Percentiles rank a stretch among this genome's conserved stretches.
These are phyloP conservation scores for Akanthomyces dipterigenus DNA, from an alignment of 2,329 filamentous ascomycete species.

Conservation along the genomic window DNA sequence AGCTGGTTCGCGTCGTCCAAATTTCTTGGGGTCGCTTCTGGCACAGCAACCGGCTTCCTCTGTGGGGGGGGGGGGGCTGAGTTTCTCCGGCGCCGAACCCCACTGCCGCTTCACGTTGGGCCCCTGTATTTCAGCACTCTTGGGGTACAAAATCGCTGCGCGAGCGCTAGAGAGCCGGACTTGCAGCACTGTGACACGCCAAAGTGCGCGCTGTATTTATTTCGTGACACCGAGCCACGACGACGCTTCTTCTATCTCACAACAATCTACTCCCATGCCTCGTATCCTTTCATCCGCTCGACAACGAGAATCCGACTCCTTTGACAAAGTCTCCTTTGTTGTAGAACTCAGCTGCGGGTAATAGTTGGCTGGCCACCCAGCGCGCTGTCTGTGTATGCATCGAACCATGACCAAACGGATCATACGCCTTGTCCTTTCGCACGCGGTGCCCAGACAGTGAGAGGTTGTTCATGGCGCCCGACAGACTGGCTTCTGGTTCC, in stretches of 20 bases:
- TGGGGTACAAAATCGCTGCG: too few species aligned
- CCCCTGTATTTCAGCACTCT: not conserved
- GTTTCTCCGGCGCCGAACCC: conserved; percentile 10
- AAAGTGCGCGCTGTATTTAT: not conserved
- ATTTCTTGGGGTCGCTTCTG: conserved; percentile 12
- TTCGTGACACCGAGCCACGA: too few species aligned
- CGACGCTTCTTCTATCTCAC: too few species aligned
- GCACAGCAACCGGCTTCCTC: conserved; percentile 10
- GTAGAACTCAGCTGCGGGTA: conserved; percentile 44
- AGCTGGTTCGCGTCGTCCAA: not conserved
- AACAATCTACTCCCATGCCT: too few species aligned
- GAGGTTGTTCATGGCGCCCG: conserved; percentile 25
- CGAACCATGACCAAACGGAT: conserved; percentile 51
- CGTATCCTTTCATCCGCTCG: not conserved
- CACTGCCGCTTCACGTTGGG: not conserved
- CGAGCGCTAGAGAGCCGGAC: too few species aligned
- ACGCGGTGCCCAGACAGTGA: conserved; percentile 21
- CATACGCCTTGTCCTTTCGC: conserved; percentile 37
- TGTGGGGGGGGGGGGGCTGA: not conserved
- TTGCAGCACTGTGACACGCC: not conserved
- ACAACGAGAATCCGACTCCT: conserved; percentile 32
- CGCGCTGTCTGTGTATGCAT: conserved; percentile 53
- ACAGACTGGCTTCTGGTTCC: conserved; percentile 13
- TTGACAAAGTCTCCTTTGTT: conserved; percentile 44
- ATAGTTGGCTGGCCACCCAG: conserved; percentile 48